Evolutionary conservation across 495 filamentous ascomycete genomes (phyloP).

Genomic region (Aspergillus affinis): DNA sequence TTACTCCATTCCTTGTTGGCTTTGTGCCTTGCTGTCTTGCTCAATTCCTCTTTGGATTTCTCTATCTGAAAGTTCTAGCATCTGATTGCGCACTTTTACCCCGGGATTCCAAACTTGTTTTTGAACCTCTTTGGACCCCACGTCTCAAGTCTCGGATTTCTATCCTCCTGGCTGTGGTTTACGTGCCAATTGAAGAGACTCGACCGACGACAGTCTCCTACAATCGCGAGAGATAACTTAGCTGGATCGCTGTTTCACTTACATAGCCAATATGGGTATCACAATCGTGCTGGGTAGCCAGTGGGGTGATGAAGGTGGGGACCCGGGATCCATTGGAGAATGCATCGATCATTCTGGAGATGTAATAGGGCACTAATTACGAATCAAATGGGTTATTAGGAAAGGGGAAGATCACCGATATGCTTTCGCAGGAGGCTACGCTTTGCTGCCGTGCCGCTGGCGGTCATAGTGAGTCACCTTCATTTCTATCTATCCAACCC

Average conservation of each 20-base stretch:
- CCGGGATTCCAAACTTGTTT: neutral
- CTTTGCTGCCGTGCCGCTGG: slow-evolving; percentile 64
- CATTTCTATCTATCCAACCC: slow-evolving; percentile 13
- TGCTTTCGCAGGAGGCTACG: slow-evolving; percentile 57
- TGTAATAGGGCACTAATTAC: slow-evolving; percentile 9
- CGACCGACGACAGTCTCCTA: neutral
- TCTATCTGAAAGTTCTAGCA: neutral
- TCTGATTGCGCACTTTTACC: neutral
- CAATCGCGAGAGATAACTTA: neutral
- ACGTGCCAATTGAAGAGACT: slow-evolving; percentile 5
- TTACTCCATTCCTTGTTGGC: slow-evolving; percentile 11
- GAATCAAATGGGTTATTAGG: slow-evolving; percentile 27
- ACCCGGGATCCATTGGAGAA: slow-evolving; percentile 6
- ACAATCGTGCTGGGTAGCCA: slow-evolving; percentile 64
- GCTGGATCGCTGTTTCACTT: neutral
- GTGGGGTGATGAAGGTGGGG: slow-evolving; percentile 66
- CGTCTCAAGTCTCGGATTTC: neutral
- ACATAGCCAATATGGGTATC: slow-evolving; percentile 43
- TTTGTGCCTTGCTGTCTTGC: slow-evolving; percentile 3
- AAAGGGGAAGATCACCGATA: slow-evolving; percentile 72
- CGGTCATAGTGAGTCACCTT: slow-evolving; percentile 58
- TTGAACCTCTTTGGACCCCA: neutral
- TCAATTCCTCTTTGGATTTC: slow-evolving; percentile 8
- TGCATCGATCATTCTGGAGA: neutral
- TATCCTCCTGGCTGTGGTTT: neutral